A percentile compares a stretch with the other conserved stretches of the same genome.
These are phyloP conservation scores for Ceriops zippeliana DNA, from an alignment of 345 rosid genomes.

Conservation along the genomic window DNA sequence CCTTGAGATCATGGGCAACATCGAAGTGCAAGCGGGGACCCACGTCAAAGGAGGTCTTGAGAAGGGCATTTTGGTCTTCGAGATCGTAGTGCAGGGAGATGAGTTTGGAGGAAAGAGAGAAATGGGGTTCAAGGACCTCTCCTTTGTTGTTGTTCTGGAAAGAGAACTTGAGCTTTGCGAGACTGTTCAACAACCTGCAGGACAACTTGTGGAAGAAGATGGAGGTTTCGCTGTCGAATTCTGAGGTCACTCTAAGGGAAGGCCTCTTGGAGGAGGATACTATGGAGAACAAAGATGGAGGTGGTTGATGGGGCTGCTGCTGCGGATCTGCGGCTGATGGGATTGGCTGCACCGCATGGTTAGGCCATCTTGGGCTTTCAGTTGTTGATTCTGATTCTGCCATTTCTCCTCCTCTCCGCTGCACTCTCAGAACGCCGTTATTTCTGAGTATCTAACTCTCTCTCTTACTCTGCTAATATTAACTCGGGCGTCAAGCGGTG, in stretches of 20 bases:
- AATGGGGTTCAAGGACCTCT: constrained; percentile 64
- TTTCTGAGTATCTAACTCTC: too few species aligned
- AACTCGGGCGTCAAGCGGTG: too few species aligned
- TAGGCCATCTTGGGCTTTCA: not conserved
- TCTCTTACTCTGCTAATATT: too few species aligned
- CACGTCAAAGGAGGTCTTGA: constrained; percentile 53
- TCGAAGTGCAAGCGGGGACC: constrained; percentile 68
- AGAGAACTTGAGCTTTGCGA: constrained; percentile 78
- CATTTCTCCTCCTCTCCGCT: too few species aligned
- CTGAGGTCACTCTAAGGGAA: constrained; percentile 67
- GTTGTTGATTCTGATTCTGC: too few species aligned
- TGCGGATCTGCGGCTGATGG: constrained; percentile 4
- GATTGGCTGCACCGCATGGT: constrained; percentile 9
- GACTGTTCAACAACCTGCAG: constrained; percentile 67
- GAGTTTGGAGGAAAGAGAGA: constrained; percentile 62
- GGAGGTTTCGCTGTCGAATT: constrained; percentile 84
- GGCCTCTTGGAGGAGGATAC: constrained; percentile 43
- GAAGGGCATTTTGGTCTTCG: constrained; percentile 61
- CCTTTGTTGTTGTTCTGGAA: constrained; percentile 66
- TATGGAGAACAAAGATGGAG: constrained; percentile 19
- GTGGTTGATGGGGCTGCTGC: not conserved
- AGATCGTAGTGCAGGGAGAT: constrained; percentile 68
- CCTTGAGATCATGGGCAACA: constrained; percentile 84
- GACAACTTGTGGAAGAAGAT: constrained; percentile 75
- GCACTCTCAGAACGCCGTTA: too few species aligned